Conservation (phyloP, 805 yeast genomes). For the Yueomyces sp. region DNA sequence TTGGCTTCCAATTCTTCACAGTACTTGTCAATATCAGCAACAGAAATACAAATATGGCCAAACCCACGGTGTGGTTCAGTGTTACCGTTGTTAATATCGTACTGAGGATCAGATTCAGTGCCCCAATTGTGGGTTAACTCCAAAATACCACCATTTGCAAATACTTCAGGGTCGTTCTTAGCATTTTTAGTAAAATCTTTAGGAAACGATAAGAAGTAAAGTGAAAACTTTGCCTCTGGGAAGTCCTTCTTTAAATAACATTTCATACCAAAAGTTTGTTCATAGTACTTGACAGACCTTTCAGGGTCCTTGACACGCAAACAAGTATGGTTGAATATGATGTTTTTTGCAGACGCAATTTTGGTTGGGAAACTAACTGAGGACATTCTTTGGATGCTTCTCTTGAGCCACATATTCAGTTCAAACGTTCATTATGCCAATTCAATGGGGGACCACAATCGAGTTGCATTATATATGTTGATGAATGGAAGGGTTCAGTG, state of each 20-base stretch:
- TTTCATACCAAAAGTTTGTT: slow-evolving; percentile 60
- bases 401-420: not conserved
- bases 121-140: slow-evolving; percentile 80
- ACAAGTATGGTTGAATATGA: slow-evolving; percentile 52
- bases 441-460: too few relatives aligned
- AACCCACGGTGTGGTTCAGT: slow-evolving; percentile 77
- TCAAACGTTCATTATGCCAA: too few relatives aligned
- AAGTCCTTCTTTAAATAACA: slow-evolving; percentile 38
- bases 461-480: too few relatives aligned
- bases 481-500: too few relatives aligned
- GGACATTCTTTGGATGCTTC: not conserved
- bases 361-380: not conserved
- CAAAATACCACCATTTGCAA: slow-evolving; percentile 43
- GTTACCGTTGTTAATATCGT: slow-evolving; percentile 66
- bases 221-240: slow-evolving; percentile 43
- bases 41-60: slow-evolving; percentile 87
- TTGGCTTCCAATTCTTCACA: slow-evolving; percentile 44
- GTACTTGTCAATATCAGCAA: slow-evolving; percentile 55
- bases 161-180: slow-evolving; percentile 25
- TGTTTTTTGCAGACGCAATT: slow-evolving; percentile 11
- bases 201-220: slow-evolving; percentile 50
- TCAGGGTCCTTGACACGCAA: slow-evolving; percentile 75
- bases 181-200: slow-evolving; percentile 25
- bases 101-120: slow-evolving; percentile 43
- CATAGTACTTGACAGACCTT: slow-evolving; percentile 59